These are phyloP conservation scores for Saturnispora halmiae DNA, from an alignment of 805 yeast species.

Conservation along the genomic window DNA sequence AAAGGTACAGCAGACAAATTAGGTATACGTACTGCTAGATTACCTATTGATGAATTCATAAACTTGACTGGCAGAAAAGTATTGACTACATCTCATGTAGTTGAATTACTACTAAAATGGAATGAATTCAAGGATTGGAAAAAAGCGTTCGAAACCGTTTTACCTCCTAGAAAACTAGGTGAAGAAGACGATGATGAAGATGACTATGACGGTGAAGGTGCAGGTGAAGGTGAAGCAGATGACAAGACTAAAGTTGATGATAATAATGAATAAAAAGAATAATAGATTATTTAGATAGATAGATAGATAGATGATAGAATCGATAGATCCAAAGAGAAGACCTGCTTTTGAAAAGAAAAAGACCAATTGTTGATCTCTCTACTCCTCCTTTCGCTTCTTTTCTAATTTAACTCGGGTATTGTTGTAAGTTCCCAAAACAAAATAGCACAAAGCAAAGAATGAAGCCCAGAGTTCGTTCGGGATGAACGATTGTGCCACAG, in stretches of 20 bases:
- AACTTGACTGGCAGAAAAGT: constrained; percentile 80
- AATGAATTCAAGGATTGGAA: constrained; percentile 77
- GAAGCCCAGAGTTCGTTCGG: constrained; percentile 57
- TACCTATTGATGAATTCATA: constrained; percentile 83
- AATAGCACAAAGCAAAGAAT: constrained; percentile 49
- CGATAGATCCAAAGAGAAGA: neutral
- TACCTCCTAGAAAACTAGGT: constrained; percentile 67
- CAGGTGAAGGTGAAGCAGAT: neutral
- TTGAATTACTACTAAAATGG: constrained; percentile 76
- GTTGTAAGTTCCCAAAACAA: constrained; percentile 53
- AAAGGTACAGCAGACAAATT: constrained; percentile 66
- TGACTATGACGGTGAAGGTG: constrained; percentile 1
- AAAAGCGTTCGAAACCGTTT: constrained; percentile 71
- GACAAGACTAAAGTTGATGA: neutral
- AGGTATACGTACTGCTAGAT: constrained; percentile 62
- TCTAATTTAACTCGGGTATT: constrained; percentile 41
- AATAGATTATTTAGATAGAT: too few species aligned
- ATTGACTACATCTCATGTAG: constrained; percentile 91
- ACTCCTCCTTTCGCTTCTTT: constrained; percentile 6
- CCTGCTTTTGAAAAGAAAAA: neutral
- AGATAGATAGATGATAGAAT: too few species aligned
- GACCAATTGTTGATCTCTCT: neutral
- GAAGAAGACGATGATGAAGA: constrained; percentile 1
- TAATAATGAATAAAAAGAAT: neutral
- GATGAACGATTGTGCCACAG: constrained; percentile 48